Base-by-base conservation (phyloP, 164 flowering plant genomes). In the Houttuynia cordata region DNA sequence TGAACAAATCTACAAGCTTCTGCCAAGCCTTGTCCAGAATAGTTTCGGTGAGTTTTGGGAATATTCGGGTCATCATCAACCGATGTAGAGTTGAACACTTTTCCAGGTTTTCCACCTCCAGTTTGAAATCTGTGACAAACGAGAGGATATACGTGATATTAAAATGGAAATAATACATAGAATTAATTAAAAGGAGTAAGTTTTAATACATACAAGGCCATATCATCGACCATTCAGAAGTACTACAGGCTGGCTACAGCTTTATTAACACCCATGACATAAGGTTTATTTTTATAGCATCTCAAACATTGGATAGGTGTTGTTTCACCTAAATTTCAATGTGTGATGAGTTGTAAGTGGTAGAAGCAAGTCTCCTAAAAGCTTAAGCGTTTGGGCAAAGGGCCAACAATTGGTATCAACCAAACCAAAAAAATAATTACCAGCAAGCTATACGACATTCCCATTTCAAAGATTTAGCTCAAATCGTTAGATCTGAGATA, bases 1-100 rank as follows among this genome's bases (percentile, higher is more conserved):
- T 72, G 67, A 25, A 79, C 91, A 78, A 69, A 91, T 81, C 71
- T 82, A 68, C 86, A 82, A 58, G 93, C 91, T 58, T 80, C 86
- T 60, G 86, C 83, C 58, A 91, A 79, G 41, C 80, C 98, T 64
- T 23, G 75, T 61, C 67, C 73, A 61, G 85, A 69, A 42, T 42
- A 42, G 12, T 42, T 42, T 42, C 17, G 49, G 24, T 66, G 67
- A 67, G 68, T 20, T 67, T 61, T 55, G 68, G 72, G 57, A 68
- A 24, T 24, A 64, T 66, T 20, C 63, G 63, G 49, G 10, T 42
- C 49, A 50, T 63, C 67, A 53, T 64, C 75, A 60, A 34, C 19
- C 54, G 49, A 25, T 21, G 45, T 50, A 24, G 54, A 53, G 17
- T 62, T 52, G 55, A 23, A 24, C 45, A 53, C 12, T 18, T 62